These are phyloP conservation scores for Botrytis hyacinthi DNA, from an alignment of 2,329 filamentous ascomycete genomes.

Conservation along the genomic window DNA sequence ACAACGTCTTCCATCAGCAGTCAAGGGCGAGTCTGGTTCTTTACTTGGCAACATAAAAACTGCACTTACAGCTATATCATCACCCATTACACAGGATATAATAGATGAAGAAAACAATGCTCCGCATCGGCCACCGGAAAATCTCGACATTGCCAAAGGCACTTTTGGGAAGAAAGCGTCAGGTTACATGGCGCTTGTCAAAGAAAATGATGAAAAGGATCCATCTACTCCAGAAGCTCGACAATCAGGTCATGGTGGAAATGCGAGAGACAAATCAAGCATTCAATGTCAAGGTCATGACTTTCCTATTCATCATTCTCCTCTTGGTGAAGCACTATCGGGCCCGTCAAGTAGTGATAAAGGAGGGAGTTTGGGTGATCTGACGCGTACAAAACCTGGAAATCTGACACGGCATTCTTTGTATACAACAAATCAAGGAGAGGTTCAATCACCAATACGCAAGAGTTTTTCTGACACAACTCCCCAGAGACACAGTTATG, in stretches of 20 bases:
- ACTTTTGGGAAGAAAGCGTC: slow-evolving; percentile 6
- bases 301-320: slow-evolving; percentile 20
- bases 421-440: slow-evolving; percentile 12
- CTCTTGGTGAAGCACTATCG: slow-evolving; percentile 16
- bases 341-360: slow-evolving; percentile 17
- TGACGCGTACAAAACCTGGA: slow-evolving; percentile 1
- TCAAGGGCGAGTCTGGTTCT: slow-evolving; percentile 1
- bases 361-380: slow-evolving; percentile 10
- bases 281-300: slow-evolving; percentile 3
- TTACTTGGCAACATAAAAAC: slow-evolving; percentile 19
- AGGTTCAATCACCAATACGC: slow-evolving; percentile 17
- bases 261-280: neutral
- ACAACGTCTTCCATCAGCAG: slow-evolving; percentile 7
- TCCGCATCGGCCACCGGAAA: slow-evolving; percentile 17
- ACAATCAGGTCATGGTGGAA: neutral
- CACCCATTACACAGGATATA: slow-evolving; percentile 15
- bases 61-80: slow-evolving; percentile 14
- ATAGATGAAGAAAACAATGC: neutral
- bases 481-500: slow-evolving; percentile 19
- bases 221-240: slow-evolving; percentile 10
- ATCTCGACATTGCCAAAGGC: neutral
- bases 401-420: slow-evolving; percentile 10
- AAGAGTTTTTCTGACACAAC: slow-evolving; percentile 20
- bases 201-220: neutral
- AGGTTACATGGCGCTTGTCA: neutral